These are phyloP conservation scores for Dendrobium nobile DNA, from an alignment of 106 monocot species.

Conservation along the genomic window DNA sequence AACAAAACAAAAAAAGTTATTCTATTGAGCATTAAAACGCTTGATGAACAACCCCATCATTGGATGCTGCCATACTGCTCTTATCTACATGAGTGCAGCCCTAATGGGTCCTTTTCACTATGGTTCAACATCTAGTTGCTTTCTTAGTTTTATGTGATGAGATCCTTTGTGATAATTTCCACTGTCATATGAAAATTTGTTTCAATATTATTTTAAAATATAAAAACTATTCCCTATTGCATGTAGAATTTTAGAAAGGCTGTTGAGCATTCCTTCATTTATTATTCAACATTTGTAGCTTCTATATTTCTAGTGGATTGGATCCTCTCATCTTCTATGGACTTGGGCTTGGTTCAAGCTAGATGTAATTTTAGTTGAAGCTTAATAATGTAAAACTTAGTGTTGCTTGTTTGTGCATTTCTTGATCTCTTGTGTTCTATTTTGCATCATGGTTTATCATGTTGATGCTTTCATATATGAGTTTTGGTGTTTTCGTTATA, in stretches of 20 bases:
- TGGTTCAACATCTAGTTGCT: background rate
- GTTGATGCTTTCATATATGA: background rate
- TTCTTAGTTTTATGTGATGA: background rate
- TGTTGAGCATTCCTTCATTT: no score
- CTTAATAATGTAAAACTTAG: no score
- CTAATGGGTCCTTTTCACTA: background rate
- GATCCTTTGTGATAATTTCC: background rate
- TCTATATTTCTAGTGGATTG: no score
- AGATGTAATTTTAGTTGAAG: no score
- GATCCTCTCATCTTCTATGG: no score
- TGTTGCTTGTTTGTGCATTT: no score
- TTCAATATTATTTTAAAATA: background rate
- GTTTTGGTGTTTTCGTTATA: background rate
- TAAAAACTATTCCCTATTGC: no score
- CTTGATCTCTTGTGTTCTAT: no score
- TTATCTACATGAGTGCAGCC: background rate
- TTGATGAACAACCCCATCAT: background rate
- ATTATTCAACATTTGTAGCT: no score
- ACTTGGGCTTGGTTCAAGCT: no score
- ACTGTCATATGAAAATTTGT: background rate
- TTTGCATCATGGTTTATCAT: no score
- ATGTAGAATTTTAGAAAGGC: no score
- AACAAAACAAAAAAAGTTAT: background rate
- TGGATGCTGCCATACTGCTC: background rate
- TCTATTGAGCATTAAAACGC: background rate